Evolutionary conservation across 2,329 filamentous ascomycete genomes (phyloP).

Genomic region (Pseudogymnoascus sp.): DNA sequence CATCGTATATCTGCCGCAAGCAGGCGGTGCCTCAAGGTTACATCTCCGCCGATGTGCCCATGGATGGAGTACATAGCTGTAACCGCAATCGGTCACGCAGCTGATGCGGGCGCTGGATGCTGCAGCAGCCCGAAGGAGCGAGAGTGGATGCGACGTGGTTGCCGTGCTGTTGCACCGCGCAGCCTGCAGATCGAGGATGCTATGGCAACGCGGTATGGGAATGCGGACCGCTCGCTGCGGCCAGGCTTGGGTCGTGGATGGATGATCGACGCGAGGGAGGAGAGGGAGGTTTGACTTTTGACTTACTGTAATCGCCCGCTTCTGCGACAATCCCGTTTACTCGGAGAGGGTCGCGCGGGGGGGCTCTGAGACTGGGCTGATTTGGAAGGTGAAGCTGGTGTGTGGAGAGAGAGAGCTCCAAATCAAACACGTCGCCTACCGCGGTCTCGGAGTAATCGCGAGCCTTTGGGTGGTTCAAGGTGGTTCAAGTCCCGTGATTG

Average conservation of each 20-base stretch:
- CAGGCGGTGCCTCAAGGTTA: not conserved
- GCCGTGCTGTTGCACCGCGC: not conserved
- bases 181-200: not conserved
- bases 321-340: not conserved
- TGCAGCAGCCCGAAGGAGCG: not conserved
- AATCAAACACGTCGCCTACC: not conserved
- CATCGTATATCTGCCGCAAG: constrained; percentile 6
- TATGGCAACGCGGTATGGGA: not conserved
- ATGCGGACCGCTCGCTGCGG: not conserved
- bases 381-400: not conserved
- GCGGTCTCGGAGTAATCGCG: not conserved
- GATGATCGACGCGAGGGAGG: not conserved
- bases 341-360: constrained; percentile 2
- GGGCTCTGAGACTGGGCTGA: not conserved
- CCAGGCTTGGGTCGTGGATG: not conserved
- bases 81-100: not conserved
- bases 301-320: not conserved
- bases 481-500: constrained; percentile 6
- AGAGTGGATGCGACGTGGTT: constrained; percentile 5
- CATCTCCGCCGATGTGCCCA: not conserved
- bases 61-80: not conserved
- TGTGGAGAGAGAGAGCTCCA: not conserved
- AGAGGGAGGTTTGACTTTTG: not conserved
- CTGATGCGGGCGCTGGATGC: not conserved
- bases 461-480: not conserved